Evolutionary conservation across 345 rosid species (phyloP).

Genomic region (Acer negundo): DNA sequence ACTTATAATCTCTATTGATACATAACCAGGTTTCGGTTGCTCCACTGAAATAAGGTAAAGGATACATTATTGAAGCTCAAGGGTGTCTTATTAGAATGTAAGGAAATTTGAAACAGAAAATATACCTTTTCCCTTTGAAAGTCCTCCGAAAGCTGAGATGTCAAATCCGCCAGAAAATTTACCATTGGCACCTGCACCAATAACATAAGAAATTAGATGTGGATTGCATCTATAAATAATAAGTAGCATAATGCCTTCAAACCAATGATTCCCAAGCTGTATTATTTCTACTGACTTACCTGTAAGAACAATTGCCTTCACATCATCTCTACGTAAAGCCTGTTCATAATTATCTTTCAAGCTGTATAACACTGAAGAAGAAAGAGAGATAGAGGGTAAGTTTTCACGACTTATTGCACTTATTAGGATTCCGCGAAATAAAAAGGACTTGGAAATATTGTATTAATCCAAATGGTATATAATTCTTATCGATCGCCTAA

Average conservation of each 20-base stretch:
- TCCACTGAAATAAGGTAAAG: constrained; percentile 44
- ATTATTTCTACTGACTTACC: constrained; percentile 41
- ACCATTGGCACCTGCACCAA: constrained; percentile 73
- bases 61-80: constrained; percentile 6
- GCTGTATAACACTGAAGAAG: constrained; percentile 59
- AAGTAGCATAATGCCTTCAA: not conserved
- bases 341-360: constrained; percentile 76
- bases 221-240: not conserved
- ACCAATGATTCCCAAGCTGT: not conserved
- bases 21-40: constrained; percentile 60
- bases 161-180: constrained; percentile 98
- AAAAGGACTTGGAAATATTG: not conserved
- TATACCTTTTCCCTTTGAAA: constrained; percentile 65
- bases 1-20: constrained; percentile 64
- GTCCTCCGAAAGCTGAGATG: constrained; percentile 67
- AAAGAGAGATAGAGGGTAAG: constrained; percentile 8
- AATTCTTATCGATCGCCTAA: not conserved
- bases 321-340: constrained; percentile 83
- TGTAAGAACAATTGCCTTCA: constrained; percentile 89
- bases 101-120: constrained; percentile 3
- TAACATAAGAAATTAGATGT: constrained; percentile 14
- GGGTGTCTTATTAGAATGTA: constrained; percentile 12
- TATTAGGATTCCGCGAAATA: not conserved
- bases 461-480: not conserved
- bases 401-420: not conserved